phyloP scores from a whole-genome alignment of 139 green algal genomes.

The Auxenochlorella protothecoides region DNA sequence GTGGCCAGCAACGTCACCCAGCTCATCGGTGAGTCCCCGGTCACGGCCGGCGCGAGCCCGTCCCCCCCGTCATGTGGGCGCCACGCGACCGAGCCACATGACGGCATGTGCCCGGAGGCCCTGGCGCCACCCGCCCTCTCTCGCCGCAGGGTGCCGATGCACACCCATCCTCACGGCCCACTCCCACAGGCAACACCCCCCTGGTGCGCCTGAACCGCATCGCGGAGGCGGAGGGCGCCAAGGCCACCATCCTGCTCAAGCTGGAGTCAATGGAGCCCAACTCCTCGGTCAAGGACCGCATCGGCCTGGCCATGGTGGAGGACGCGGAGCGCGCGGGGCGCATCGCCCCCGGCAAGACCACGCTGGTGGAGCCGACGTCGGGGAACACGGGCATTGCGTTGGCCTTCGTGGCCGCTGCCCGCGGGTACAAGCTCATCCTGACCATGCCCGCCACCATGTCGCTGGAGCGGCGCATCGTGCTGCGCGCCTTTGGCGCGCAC shows the following conservation, averaged over 20 bases:
- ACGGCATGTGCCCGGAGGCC: neutral
- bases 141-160: no score
- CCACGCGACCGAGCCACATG: neutral
- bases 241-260: slow-evolving; percentile 24
- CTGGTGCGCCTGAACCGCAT: slow-evolving; percentile 88
- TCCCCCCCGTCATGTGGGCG: neutral
- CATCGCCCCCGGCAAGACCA: slow-evolving; percentile 87
- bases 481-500: slow-evolving; percentile 79
- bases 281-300: slow-evolving; percentile 33
- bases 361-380: slow-evolving; percentile 81
- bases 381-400: slow-evolving; percentile 88
- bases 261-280: slow-evolving; percentile 29
- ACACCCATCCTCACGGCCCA: no score
- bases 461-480: slow-evolving; percentile 87
- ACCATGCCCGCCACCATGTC: slow-evolving; percentile 98
- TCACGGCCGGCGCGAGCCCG: neutral
- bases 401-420: slow-evolving; percentile 87
- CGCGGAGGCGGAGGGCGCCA: neutral
- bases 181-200: slow-evolving; percentile 58
- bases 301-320: slow-evolving; percentile 87
- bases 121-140: neutral
- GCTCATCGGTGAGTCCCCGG: slow-evolving; percentile 58
- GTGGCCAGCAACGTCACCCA: slow-evolving; percentile 69
- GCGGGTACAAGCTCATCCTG: slow-evolving; percentile 83
- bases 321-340: slow-evolving; percentile 76